Evolutionary conservation across 2,329 filamentous ascomycete species (phyloP).

Genomic region (Aspergillus awamori): DNA sequence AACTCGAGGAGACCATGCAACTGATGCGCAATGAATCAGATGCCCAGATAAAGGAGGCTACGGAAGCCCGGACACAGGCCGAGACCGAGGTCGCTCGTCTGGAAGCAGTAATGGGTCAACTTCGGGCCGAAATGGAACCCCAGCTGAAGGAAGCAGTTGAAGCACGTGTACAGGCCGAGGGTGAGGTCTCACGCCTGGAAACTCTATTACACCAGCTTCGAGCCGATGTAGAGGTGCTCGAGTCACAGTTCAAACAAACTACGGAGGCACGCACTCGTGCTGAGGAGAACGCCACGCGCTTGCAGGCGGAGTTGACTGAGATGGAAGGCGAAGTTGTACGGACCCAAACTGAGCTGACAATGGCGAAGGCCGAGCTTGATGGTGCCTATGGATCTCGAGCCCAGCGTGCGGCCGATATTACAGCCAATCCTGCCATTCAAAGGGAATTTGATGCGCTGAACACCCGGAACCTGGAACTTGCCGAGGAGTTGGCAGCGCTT

Average conservation of each 20-base stretch:
- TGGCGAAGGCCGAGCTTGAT: slow-evolving; percentile 87
- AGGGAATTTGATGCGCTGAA: slow-evolving; percentile 62
- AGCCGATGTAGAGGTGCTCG: slow-evolving; percentile 37
- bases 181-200: slow-evolving; percentile 26
- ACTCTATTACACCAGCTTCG: slow-evolving; percentile 36
- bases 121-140: slow-evolving; percentile 21
- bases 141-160: slow-evolving; percentile 27
- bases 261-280: slow-evolving; percentile 34
- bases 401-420: slow-evolving; percentile 68
- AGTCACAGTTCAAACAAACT: slow-evolving; percentile 34
- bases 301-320: slow-evolving; percentile 54
- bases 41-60: slow-evolving; percentile 23
- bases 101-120: slow-evolving; percentile 32
- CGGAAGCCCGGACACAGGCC: slow-evolving; percentile 18
- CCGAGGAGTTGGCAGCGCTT: slow-evolving; percentile 51
- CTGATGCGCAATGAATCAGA: slow-evolving; percentile 28
- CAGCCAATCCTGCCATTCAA: slow-evolving; percentile 60
- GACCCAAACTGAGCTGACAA: slow-evolving; percentile 78
- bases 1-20: slow-evolving; percentile 31
- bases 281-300: slow-evolving; percentile 42
- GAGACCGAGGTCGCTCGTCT: slow-evolving; percentile 23
- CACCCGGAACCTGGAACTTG: slow-evolving; percentile 50
- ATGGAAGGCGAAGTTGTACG: slow-evolving; percentile 67
- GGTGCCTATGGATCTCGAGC: slow-evolving; percentile 84
- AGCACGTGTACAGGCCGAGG: slow-evolving; percentile 22